Conservation (phyloP, 2,329 filamentous ascomycete species). For the Zasmidium citrigriseum region DNA sequence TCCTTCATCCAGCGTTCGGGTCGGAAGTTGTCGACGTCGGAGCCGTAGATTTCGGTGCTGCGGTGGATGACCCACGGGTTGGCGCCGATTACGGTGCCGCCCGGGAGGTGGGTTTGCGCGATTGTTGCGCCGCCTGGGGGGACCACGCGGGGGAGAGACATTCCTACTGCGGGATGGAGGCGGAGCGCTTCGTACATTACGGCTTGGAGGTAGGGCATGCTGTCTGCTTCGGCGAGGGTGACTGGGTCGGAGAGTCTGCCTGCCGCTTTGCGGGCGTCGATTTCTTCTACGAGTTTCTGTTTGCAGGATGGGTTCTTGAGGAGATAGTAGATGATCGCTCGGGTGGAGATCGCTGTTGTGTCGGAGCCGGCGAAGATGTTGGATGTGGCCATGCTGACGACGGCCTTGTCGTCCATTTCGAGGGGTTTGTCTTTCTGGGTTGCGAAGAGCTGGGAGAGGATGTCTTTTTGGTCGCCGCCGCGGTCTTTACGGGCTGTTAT, state of each 20-base stretch:
- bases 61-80: slow-evolving; percentile 26
- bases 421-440: slow-evolving; percentile 38
- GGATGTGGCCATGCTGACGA: slow-evolving; percentile 30
- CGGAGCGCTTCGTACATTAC: slow-evolving; percentile 31
- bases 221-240: slow-evolving; percentile 34
- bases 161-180: slow-evolving; percentile 22
- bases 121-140: slow-evolving; percentile 17
- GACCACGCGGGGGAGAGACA: slow-evolving; percentile 20
- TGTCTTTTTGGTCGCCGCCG: slow-evolving; percentile 38
- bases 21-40: slow-evolving; percentile 18
- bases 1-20: slow-evolving; percentile 30
- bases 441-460: slow-evolving; percentile 38
- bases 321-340: slow-evolving; percentile 35
- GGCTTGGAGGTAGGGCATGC: slow-evolving; percentile 44
- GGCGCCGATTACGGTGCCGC: slow-evolving; percentile 41
- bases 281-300: slow-evolving; percentile 23
- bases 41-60: slow-evolving; percentile 21
- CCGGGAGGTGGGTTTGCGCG: slow-evolving; percentile 42
- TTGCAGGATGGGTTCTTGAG: slow-evolving; percentile 27
- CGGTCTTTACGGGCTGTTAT: slow-evolving; percentile 34
- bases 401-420: slow-evolving; percentile 37
- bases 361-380: slow-evolving; percentile 35
- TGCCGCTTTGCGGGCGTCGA: slow-evolving; percentile 11
- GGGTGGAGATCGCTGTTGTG: slow-evolving; percentile 37
- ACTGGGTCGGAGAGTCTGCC: slow-evolving; percentile 27